Conservation (phyloP, 2,329 filamentous ascomycete species). For the Talaromyces marneffei region DNA sequence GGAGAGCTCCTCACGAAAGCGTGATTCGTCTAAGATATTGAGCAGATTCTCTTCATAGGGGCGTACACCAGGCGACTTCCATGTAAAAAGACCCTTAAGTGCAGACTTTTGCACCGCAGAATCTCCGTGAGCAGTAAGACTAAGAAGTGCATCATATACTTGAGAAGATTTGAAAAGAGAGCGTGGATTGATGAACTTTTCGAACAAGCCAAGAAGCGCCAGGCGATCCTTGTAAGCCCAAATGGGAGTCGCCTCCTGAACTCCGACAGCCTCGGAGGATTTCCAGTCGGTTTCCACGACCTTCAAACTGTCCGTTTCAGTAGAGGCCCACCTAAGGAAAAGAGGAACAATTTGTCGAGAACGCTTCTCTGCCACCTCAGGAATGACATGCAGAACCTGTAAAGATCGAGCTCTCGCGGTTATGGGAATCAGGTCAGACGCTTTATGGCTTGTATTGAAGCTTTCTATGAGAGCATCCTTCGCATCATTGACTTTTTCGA, state of each 20-base stretch:
- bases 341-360: slow-evolving; percentile 81
- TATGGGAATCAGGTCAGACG: slow-evolving; percentile 33
- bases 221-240: slow-evolving; percentile 67
- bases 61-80: slow-evolving; percentile 73
- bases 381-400: slow-evolving; percentile 66
- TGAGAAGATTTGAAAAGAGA: slow-evolving; percentile 72
- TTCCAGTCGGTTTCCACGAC: slow-evolving; percentile 24
- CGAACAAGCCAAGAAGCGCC: slow-evolving; percentile 71
- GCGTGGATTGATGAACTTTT: slow-evolving; percentile 78
- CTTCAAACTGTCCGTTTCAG: slow-evolving; percentile 40
- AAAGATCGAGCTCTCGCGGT: slow-evolving; percentile 69
- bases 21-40: slow-evolving; percentile 80
- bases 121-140: slow-evolving; percentile 79
- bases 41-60: slow-evolving; percentile 80
- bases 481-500: slow-evolving; percentile 49
- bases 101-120: slow-evolving; percentile 80
- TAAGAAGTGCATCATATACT: slow-evolving; percentile 69
- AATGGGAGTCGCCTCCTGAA: slow-evolving; percentile 21
- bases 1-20: slow-evolving; percentile 90
- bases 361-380: slow-evolving; percentile 74
- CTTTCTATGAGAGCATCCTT: slow-evolving; percentile 54
- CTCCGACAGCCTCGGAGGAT: slow-evolving; percentile 16
- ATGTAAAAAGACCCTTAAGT: slow-evolving; percentile 77
- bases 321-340: slow-evolving; percentile 72
- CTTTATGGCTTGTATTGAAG: slow-evolving; percentile 59